phyloP scores from a whole-genome alignment of 2,329 filamentous ascomycete species.

The Exophiala oligosperma region DNA sequence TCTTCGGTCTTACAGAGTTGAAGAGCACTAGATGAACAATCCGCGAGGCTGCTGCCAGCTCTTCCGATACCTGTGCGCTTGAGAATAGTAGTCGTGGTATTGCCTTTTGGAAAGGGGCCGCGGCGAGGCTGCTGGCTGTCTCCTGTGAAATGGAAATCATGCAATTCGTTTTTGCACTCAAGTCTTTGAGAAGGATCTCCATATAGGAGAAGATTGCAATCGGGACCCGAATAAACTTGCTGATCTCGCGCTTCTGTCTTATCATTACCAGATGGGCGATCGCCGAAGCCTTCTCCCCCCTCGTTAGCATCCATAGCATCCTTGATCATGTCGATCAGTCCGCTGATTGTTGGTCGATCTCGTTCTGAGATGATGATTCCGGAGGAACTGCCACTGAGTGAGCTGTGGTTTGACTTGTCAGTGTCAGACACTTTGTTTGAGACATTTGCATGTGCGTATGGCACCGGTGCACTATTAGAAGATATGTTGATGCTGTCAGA shows the following conservation, averaged over 20 bases:
- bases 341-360: neutral
- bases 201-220: neutral
- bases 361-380: neutral
- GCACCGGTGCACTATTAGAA: neutral
- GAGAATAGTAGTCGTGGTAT: neutral
- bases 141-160: conserved; percentile 15
- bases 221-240: neutral
- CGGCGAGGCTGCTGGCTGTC: conserved; percentile 5
- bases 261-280: too few species aligned
- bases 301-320: neutral
- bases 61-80: neutral
- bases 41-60: conserved; percentile 14
- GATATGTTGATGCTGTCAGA: neutral
- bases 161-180: conserved; percentile 6
- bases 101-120: neutral
- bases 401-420: neutral
- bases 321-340: neutral
- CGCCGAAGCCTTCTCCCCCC: too few species aligned
- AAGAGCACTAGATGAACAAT: conserved; percentile 11
- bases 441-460: neutral
- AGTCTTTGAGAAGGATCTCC: neutral
- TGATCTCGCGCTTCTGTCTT: too few species aligned
- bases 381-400: neutral
- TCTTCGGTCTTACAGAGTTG: neutral
- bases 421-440: neutral